A percentile compares a stretch with the other conserved stretches of the same genome.
Evolutionary conservation across 2,329 filamentous ascomycete genomes (phyloP).

Genomic region (Exophiala sideris): DNA sequence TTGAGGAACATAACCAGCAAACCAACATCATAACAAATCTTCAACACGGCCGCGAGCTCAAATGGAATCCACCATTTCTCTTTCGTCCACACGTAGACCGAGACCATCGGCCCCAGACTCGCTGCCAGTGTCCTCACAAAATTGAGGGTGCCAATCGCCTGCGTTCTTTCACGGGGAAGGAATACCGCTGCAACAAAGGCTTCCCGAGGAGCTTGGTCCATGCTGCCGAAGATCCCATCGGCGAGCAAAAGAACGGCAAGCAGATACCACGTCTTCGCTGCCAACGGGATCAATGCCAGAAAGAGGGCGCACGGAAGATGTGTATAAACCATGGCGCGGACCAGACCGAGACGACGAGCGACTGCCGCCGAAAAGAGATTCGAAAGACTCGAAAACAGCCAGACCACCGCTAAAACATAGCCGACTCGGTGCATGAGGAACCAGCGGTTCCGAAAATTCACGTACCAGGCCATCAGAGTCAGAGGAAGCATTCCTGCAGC

Average conservation of each 20-base stretch:
- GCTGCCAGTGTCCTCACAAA: constrained; percentile 64
- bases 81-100: constrained; percentile 57
- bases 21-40: constrained; percentile 56
- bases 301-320: constrained; percentile 65
- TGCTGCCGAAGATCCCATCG: constrained; percentile 60
- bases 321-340: constrained; percentile 55
- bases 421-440: constrained; percentile 30
- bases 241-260: constrained; percentile 60
- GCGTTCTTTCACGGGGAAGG: constrained; percentile 63
- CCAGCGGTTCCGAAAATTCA: constrained; percentile 1
- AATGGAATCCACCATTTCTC: constrained; percentile 61
- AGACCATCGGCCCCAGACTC: constrained; percentile 60
- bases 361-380: constrained; percentile 39
- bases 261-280: constrained; percentile 47
- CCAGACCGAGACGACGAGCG: constrained; percentile 54
- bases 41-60: constrained; percentile 58
- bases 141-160: constrained; percentile 67
- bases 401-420: constrained; percentile 45
- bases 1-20: constrained; percentile 2
- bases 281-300: constrained; percentile 60
- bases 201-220: constrained; percentile 68
- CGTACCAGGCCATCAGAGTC: constrained; percentile 39
- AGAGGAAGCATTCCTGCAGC: constrained; percentile 66
- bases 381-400: constrained; percentile 51
- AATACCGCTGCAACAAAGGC: constrained; percentile 67